Evolutionary conservation across 1,139 yeast genomes (phyloP).

Genomic region (Yamadazyma taylorii): DNA sequence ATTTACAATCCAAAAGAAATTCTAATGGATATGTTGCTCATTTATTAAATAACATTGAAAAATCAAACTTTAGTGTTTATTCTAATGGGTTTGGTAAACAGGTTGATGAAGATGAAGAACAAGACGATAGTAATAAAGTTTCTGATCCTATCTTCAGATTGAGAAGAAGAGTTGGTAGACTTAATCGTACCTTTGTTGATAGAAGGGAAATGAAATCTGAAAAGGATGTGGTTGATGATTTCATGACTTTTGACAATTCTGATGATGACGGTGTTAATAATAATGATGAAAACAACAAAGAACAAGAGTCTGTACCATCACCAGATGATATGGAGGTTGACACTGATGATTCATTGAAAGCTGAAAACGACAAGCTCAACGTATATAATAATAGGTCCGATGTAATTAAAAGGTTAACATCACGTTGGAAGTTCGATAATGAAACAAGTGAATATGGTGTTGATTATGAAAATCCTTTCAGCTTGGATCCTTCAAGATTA

Average conservation of each 20-base stretch:
- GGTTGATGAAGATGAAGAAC: slow-evolving; percentile 17
- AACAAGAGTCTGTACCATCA: neutral
- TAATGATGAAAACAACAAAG: slow-evolving; percentile 13
- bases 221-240: slow-evolving; percentile 38
- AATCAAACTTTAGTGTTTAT: slow-evolving; percentile 48
- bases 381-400: slow-evolving; percentile 65
- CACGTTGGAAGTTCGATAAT: slow-evolving; percentile 75
- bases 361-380: slow-evolving; percentile 17
- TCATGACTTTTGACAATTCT: slow-evolving; percentile 31
- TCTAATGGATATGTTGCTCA: slow-evolving; percentile 40
- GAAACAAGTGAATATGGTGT: slow-evolving; percentile 53
- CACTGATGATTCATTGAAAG: slow-evolving; percentile 3
- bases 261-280: slow-evolving; percentile 22
- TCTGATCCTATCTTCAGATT: slow-evolving; percentile 64
- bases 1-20: slow-evolving; percentile 23
- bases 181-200: slow-evolving; percentile 71
- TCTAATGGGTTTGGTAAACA: slow-evolving; percentile 39
- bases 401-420: slow-evolving; percentile 53
- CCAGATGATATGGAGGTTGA: slow-evolving; percentile 5
- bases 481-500: slow-evolving; percentile 65
- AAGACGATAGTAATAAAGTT: slow-evolving; percentile 27
- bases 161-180: slow-evolving; percentile 76
- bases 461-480: slow-evolving; percentile 53
- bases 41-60: slow-evolving; percentile 44
- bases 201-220: slow-evolving; percentile 46